Conservation (phyloP, 352 stramenopile species). For the Blastocystis sp. region DNA sequence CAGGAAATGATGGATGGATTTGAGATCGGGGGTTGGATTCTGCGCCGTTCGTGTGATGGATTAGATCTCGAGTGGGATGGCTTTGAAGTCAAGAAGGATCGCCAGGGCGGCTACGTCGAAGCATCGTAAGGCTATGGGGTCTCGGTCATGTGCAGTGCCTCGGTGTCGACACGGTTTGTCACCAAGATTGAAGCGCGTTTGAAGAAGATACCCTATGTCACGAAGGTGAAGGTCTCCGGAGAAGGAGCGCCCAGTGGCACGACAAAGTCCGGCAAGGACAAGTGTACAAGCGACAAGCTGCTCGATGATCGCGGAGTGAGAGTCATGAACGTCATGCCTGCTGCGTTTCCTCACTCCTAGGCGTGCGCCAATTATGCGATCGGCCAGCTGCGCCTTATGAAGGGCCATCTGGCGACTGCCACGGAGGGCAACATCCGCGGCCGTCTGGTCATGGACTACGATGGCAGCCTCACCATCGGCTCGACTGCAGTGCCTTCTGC, state of each 20-base stretch:
- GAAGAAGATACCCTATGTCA: slow-evolving; percentile 16
- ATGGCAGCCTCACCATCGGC: background rate
- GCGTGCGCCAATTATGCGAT: slow-evolving; percentile 46
- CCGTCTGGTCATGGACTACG: background rate
- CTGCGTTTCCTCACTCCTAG: background rate
- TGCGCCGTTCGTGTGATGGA: background rate
- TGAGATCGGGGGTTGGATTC: slow-evolving; percentile 37
- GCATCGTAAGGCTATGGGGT: background rate
- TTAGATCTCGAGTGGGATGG: slow-evolving; percentile 59
- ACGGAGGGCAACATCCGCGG: slow-evolving; percentile 66
- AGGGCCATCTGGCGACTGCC: slow-evolving; percentile 31
- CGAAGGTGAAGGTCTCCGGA: background rate
- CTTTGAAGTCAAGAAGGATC: slow-evolving; percentile 39
- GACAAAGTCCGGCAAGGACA: slow-evolving; percentile 34
- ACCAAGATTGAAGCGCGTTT: slow-evolving; percentile 56
- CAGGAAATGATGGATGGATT: slow-evolving; percentile 33
- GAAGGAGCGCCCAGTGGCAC: background rate
- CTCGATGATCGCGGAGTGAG: slow-evolving; percentile 20
- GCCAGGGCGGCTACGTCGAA: slow-evolving; percentile 22
- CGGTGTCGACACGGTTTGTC: slow-evolving; percentile 31
- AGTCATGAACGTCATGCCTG: background rate
- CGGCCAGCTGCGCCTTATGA: slow-evolving; percentile 52
- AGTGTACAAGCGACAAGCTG: slow-evolving; percentile 3
- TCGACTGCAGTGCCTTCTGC: background rate
- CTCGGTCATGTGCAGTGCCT: background rate